A percentile compares a stretch with the other conserved stretches of the same genome.
These are phyloP conservation scores for Leccinum angustisporum DNA, from an alignment of 1,284 basidiomycete species.

Conservation along the genomic window DNA sequence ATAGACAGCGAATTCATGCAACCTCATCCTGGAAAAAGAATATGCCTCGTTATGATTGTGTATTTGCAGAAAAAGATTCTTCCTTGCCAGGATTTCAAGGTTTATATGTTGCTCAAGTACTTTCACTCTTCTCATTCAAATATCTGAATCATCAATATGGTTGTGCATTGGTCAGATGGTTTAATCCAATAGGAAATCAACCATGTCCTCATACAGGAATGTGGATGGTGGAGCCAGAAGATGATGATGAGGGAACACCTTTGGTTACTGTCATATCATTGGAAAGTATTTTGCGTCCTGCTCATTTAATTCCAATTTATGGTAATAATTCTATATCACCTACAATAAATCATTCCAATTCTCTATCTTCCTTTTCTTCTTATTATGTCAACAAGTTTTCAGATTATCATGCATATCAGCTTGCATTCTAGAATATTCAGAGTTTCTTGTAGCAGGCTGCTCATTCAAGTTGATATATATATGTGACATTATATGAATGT, in stretches of 20 bases:
- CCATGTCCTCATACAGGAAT: neutral
- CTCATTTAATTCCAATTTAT: neutral
- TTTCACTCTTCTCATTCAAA: neutral
- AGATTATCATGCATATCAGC: neutral
- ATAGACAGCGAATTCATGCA: neutral
- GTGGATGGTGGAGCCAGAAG: neutral
- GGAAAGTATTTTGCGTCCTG: neutral
- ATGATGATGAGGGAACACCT: neutral
- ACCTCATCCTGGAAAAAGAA: neutral
- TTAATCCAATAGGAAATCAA: neutral
- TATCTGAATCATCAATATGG: neutral
- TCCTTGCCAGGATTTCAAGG: neutral
- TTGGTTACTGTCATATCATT: neutral
- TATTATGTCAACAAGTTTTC: slow-evolving; percentile 1
- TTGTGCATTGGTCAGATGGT: neutral
- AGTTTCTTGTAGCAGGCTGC: too few relatives aligned
- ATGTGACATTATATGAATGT: too few relatives aligned
- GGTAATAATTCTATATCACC: neutral
- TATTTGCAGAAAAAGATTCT: neutral
- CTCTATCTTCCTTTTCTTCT: neutral
- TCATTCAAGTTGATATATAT: too few relatives aligned
- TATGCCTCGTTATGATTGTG: neutral
- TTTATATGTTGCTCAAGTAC: neutral
- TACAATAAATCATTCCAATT: neutral
- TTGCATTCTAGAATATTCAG: neutral